A percentile compares a stretch with the other conserved stretches of the same genome.
phyloP scores from a whole-genome alignment of 768 basidiomycete species.

The Cytidiella melzeri region DNA sequence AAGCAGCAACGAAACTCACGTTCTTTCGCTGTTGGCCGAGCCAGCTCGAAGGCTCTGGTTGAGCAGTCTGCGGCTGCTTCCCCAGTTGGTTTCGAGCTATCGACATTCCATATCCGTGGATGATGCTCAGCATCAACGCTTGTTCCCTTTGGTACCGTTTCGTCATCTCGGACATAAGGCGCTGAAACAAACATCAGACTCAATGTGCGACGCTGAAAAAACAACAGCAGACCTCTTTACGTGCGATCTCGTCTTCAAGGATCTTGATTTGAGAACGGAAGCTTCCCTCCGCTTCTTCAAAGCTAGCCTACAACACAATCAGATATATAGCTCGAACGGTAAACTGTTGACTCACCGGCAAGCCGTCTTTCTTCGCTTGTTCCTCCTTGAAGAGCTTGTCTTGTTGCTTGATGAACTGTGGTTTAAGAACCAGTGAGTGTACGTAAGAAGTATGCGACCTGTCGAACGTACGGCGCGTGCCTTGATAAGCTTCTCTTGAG shows the following conservation, averaged over 20 bases:
- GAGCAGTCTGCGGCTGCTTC: slow-evolving; percentile 33
- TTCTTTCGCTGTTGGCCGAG: slow-evolving; percentile 59
- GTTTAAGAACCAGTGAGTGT: neutral
- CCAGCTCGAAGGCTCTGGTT: slow-evolving; percentile 58
- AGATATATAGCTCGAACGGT: neutral
- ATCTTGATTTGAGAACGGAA: slow-evolving; percentile 27
- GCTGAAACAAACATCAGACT: slow-evolving; percentile 23
- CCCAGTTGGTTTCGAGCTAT: slow-evolving; percentile 56
- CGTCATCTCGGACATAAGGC: slow-evolving; percentile 44
- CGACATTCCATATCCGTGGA: slow-evolving; percentile 67
- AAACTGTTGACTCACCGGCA: slow-evolving; percentile 34
- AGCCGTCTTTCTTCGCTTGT: slow-evolving; percentile 49
- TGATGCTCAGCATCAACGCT: slow-evolving; percentile 69
- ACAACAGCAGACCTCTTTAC: slow-evolving; percentile 40
- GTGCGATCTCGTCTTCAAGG: slow-evolving; percentile 31
- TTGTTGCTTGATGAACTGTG: slow-evolving; percentile 86
- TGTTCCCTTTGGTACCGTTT: slow-evolving; percentile 71
- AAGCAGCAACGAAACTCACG: slow-evolving; percentile 22
- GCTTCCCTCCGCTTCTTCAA: slow-evolving; percentile 64
- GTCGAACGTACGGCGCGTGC: slow-evolving; percentile 55
- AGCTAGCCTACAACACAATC: slow-evolving; percentile 36
- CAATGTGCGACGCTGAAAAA: slow-evolving; percentile 16
- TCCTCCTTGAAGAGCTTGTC: slow-evolving; percentile 86
- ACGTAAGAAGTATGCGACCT: neutral
- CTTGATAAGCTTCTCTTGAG: slow-evolving; percentile 72